phyloP scores from a whole-genome alignment of 768 basidiomycete genomes.

The Tylopilus plumbeoviolaceoides region DNA sequence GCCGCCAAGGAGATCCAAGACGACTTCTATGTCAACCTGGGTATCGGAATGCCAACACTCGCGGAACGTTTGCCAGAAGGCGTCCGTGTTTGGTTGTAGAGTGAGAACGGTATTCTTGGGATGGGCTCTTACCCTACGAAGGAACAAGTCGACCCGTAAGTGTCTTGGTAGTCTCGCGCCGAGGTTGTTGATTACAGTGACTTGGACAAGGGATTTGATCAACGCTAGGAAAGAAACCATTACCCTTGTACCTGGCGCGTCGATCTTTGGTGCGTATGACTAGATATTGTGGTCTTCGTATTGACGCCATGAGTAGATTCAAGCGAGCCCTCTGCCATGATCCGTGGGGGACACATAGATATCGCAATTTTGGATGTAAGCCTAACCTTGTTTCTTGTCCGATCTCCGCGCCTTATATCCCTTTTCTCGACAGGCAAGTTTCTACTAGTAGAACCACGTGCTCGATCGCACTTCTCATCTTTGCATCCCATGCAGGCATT shows the following conservation, averaged over 20 bases:
- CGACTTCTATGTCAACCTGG: conserved; percentile 84
- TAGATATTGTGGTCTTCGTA: background rate
- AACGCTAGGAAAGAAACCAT: conserved; percentile 96
- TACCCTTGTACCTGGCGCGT: conserved; percentile 87
- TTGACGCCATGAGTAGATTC: conserved; percentile 49
- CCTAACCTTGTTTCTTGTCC: conserved; percentile 6
- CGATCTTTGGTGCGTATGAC: conserved; percentile 69
- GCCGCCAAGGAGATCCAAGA: conserved; percentile 88
- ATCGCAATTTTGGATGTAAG: conserved; percentile 89
- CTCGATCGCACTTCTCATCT: conserved; percentile 8
- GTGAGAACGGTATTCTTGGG: conserved; percentile 86
- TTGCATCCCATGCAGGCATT: conserved; percentile 61
- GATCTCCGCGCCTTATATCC: background rate
- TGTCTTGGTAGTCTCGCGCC: conserved; percentile 9
- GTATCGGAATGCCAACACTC: conserved; percentile 89
- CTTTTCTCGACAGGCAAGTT: conserved; percentile 68
- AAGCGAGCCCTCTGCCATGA: conserved; percentile 94
- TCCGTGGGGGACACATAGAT: conserved; percentile 93
- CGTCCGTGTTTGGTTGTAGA: conserved; percentile 84
- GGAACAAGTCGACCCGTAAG: conserved; percentile 77
- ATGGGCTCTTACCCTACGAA: conserved; percentile 88
- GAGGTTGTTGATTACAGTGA: conserved; percentile 1
- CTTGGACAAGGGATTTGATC: conserved; percentile 76
- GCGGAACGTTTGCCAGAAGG: conserved; percentile 72
- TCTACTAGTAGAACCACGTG: conserved; percentile 48